Evolutionary conservation across 257 asterid species (phyloP).

Genomic region (Solanum megistacrolobum): DNA sequence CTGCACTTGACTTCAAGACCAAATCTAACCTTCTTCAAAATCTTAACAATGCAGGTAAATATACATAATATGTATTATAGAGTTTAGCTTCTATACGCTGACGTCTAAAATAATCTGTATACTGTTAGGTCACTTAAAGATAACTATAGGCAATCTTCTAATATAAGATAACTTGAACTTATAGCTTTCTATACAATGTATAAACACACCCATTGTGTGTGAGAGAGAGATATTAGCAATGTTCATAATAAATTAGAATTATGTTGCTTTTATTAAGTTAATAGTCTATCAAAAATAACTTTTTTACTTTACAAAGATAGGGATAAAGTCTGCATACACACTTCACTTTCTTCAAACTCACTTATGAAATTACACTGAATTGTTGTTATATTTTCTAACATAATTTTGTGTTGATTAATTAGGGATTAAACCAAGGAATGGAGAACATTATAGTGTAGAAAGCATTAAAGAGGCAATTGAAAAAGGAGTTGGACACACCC

Average conservation of each 20-base stretch:
- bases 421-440: slow-evolving; percentile 49
- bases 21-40: slow-evolving; percentile 48
- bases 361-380: background rate
- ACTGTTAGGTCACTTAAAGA: too few relatives aligned
- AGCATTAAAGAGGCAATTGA: slow-evolving; percentile 44
- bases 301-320: too few relatives aligned
- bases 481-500: slow-evolving; percentile 41
- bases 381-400: background rate
- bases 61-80: too few relatives aligned
- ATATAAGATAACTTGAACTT: too few relatives aligned
- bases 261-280: too few relatives aligned
- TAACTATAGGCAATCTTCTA: too few relatives aligned
- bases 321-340: too few relatives aligned
- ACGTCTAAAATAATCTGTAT: too few relatives aligned
- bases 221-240: background rate
- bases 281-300: background rate
- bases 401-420: background rate
- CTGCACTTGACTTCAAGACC: slow-evolving; percentile 46
- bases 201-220: too few relatives aligned
- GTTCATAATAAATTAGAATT: too few relatives aligned
- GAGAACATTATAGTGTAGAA: slow-evolving; percentile 25
- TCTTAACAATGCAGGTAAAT: slow-evolving; percentile 44
- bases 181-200: background rate
- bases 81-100: too few relatives aligned
- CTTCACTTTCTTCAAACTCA: rapidly evolving